Conservation (phyloP, 495 filamentous ascomycete genomes). For the Delitschia confertaspora region DNA sequence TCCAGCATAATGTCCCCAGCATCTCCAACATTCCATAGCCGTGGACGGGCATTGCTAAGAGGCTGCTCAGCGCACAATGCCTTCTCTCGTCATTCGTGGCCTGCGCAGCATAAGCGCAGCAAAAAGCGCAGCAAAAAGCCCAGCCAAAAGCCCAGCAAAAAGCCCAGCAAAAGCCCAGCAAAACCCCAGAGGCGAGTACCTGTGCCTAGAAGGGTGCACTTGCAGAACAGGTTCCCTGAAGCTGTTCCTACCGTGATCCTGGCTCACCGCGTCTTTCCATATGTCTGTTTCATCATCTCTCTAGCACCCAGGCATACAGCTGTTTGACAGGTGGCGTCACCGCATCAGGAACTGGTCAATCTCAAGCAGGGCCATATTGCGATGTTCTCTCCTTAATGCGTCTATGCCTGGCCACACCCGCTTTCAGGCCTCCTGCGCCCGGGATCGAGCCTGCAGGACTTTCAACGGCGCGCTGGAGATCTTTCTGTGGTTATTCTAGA, state of each 20-base stretch:
- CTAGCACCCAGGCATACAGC: constrained; percentile 13
- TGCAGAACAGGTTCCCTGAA: constrained; percentile 15
- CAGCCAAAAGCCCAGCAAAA: too few species aligned
- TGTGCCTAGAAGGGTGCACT: too few species aligned
- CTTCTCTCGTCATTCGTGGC: constrained; percentile 9
- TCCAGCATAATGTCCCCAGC: constrained; percentile 16
- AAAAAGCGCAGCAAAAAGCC: too few species aligned
- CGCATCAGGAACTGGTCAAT: constrained; percentile 23
- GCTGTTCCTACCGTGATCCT: constrained; percentile 13
- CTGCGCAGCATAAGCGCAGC: not conserved
- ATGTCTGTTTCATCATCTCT: constrained; percentile 18
- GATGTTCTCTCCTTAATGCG: too few species aligned
- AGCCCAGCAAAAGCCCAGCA: too few species aligned
- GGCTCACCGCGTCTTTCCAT: constrained; percentile 11
- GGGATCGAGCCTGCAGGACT: constrained; percentile 25
- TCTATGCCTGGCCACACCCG: constrained; percentile 15
- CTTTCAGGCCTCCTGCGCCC: constrained; percentile 19
- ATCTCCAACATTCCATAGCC: constrained; percentile 1
- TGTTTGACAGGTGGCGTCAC: constrained; percentile 17
- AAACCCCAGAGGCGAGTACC: too few species aligned
- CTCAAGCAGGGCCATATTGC: too few species aligned
- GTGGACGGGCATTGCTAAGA: constrained; percentile 14
- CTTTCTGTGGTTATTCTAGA: constrained; percentile 30
- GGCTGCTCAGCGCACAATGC: constrained; percentile 12
- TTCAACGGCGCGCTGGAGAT: constrained; percentile 29